phyloP scores from a whole-genome alignment of 1,139 yeast species.

The Suhomyces bokatorum region DNA sequence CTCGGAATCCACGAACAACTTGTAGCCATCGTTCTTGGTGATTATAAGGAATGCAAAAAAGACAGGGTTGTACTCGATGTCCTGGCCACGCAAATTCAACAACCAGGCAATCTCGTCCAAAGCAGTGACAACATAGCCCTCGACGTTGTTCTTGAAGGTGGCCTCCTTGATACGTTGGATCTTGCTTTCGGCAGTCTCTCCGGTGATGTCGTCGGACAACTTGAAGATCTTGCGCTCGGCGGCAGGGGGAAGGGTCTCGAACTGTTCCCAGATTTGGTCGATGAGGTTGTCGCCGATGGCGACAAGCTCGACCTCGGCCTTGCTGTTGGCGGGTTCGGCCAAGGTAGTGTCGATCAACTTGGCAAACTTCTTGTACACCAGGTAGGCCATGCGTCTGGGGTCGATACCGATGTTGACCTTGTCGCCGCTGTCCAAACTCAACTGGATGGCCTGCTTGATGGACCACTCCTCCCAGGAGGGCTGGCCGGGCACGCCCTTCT shows the following conservation, averaged over 20 bases:
- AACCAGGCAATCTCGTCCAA: conserved; percentile 94
- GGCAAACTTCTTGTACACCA: conserved; percentile 31
- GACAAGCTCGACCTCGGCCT: conserved; percentile 56
- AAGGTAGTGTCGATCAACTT: conserved; percentile 24
- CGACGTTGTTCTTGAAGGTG: conserved; percentile 43
- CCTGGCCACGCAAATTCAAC: conserved; percentile 81
- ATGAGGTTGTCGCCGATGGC: conserved; percentile 71
- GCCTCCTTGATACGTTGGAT: conserved; percentile 45
- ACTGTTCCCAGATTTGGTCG: conserved; percentile 69
- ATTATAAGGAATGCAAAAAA: conserved; percentile 79
- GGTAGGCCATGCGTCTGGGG: conserved; percentile 67
- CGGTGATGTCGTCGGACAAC: conserved; percentile 48
- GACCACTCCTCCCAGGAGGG: conserved; percentile 92
- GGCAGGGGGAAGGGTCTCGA: conserved; percentile 50
- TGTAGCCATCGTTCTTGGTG: conserved; percentile 45
- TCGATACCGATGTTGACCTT: conserved; percentile 48
- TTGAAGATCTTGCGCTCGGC: conserved; percentile 42
- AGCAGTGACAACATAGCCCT: conserved; percentile 62
- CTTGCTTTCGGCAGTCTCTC: conserved; percentile 48
- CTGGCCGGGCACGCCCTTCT: conserved; percentile 72
- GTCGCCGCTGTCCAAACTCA: conserved; percentile 43
- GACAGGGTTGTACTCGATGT: conserved; percentile 87
- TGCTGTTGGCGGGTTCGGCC: conserved; percentile 19
- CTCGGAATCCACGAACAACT: conserved; percentile 58
- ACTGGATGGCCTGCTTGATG: conserved; percentile 58